Percentiles rank a stretch among this genome's conserved stretches.
Conservation (phyloP, 495 filamentous ascomycete genomes). For the Lasiosphaeris hirsuta region DNA sequence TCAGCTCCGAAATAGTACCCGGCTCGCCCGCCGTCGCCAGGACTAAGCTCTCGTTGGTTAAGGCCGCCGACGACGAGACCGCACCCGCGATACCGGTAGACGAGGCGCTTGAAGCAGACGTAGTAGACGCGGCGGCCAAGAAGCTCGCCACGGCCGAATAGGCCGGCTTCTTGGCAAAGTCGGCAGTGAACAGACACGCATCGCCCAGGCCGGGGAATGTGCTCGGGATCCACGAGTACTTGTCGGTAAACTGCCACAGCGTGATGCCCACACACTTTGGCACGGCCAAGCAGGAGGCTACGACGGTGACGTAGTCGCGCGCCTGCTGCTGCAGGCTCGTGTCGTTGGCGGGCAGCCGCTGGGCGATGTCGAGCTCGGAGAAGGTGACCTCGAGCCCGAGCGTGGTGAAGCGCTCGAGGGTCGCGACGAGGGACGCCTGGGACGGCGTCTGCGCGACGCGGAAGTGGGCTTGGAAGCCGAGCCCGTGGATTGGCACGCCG, state of each 20-base stretch:
- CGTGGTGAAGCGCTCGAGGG: conserved; percentile 37
- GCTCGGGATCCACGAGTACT: conserved; percentile 48
- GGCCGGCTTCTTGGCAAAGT: conserved; percentile 49
- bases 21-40: too few relatives aligned
- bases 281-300: conserved; percentile 50
- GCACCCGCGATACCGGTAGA: background rate
- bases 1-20: too few relatives aligned
- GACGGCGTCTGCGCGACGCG: conserved; percentile 44
- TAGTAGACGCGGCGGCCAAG: conserved; percentile 18
- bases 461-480: conserved; percentile 60
- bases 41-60: too few relatives aligned
- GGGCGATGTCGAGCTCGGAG: conserved; percentile 58
- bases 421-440: conserved; percentile 29
- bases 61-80: background rate
- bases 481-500: conserved; percentile 51
- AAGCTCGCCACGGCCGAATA: conserved; percentile 35
- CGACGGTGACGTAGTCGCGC: conserved; percentile 48
- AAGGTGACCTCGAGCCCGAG: conserved; percentile 52
- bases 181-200: conserved; percentile 48
- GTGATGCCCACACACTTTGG: conserved; percentile 56
- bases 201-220: conserved; percentile 52
- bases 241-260: conserved; percentile 61
- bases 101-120: too few relatives aligned
- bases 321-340: conserved; percentile 47
- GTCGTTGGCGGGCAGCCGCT: conserved; percentile 31